Evolutionary conservation across 148 eudicot species (phyloP).

Genomic region (Spergularia bocconei): DNA sequence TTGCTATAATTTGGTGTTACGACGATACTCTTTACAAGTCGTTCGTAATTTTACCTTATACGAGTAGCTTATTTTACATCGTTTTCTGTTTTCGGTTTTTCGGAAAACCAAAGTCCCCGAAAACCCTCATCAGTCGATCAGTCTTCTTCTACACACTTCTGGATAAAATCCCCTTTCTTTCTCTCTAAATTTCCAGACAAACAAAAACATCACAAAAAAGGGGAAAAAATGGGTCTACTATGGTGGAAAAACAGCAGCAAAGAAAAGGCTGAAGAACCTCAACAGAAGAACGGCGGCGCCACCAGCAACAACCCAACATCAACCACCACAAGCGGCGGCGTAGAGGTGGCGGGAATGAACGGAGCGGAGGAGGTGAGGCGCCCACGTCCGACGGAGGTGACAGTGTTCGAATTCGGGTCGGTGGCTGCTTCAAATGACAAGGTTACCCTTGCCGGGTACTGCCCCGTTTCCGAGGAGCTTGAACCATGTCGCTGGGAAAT

Average conservation of each 20-base stretch:
- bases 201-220: not conserved
- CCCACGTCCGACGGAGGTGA: conserved; percentile 35
- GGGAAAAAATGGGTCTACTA: conserved; percentile 49
- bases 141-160: too few relatives aligned
- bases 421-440: conserved; percentile 60
- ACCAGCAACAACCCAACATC: conserved; percentile 5
- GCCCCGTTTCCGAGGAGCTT: conserved; percentile 80
- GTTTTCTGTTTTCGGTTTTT: too few relatives aligned
- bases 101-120: too few relatives aligned
- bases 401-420: conserved; percentile 84
- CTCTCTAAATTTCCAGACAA: not conserved
- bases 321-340: conserved; percentile 16
- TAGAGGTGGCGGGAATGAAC: conserved; percentile 36
- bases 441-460: conserved; percentile 82
- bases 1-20: too few relatives aligned
- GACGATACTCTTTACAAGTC: too few relatives aligned
- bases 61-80: too few relatives aligned
- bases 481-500: conserved; percentile 98
- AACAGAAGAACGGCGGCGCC: conserved; percentile 9
- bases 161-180: not conserved
- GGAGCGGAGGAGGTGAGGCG: conserved; percentile 61
- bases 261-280: conserved; percentile 9
- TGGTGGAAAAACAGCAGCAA: conserved; percentile 43
- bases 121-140: too few relatives aligned
- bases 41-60: too few relatives aligned